Evolutionary conservation across 1,139 yeast genomes (phyloP), one percentile per base, ranked within the genome.

Genomic region (Petasospora fabianii): DNA sequence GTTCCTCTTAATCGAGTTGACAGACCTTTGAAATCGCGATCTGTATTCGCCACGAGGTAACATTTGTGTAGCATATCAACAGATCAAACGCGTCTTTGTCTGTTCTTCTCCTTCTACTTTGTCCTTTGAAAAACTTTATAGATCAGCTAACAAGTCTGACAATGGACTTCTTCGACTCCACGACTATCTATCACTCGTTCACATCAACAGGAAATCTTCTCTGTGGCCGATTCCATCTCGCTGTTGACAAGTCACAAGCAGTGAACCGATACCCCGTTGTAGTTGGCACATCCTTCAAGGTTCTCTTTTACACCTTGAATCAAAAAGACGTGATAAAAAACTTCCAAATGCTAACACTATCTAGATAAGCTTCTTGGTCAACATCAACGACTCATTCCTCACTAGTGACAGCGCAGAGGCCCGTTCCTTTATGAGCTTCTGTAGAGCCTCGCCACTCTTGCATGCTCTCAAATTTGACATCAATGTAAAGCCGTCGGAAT

Each of bases 361-460:
- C 13, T 24, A 43, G 47, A 36, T 43, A 17, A 27, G 24, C 29
- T 44, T 41, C 32, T 30, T 32, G 14, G 22, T 44, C 38, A 31
- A 22, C 21, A 13, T 44, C 27, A 44, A 44, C 20, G 44, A 41
- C 40, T 13, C 12, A 22, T 38, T 39, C 19, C n/a, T 44, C n/a
- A 19, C 39, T 6, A 38, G 44, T 1, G 36, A 41, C n/a, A 40
- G 41, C 24, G 28, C 37, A n/a, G 27, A 27, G 5, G 38, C 26
- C 13, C 44, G 38, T 28, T 5, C 28, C 3, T 24, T 40, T 20
- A 41, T 43, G 41, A 30, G 24, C 18, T 22, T 30, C 16, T 36
- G n/a, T 14, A 13, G 18, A 11, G 11, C 32, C 2, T n/a, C 22
- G 10, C 12, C 24, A 11, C 28, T 44, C 16, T 42, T 42, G 44